Evolutionary conservation across 805 yeast species (phyloP).

Genomic region (Lachancea fermentati): DNA sequence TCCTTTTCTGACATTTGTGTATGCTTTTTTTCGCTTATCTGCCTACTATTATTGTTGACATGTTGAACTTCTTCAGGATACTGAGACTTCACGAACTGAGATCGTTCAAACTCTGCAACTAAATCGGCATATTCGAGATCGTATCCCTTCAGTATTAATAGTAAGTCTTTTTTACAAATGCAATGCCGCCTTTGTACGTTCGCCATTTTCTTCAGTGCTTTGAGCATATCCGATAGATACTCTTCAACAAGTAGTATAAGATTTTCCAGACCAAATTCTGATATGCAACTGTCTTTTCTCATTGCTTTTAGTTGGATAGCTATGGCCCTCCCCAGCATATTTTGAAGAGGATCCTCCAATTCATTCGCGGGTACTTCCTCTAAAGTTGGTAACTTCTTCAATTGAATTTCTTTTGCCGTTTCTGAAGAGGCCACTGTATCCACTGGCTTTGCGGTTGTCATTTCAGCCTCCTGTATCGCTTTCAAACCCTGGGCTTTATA

Average conservation of each 20-base stretch:
- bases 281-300: constrained; percentile 27
- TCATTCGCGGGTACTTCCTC: constrained; percentile 18
- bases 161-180: constrained; percentile 50
- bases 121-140: constrained; percentile 38
- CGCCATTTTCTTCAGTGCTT: constrained; percentile 43
- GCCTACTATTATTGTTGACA: constrained; percentile 8
- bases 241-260: constrained; percentile 33
- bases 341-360: constrained; percentile 18
- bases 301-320: constrained; percentile 34
- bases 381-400: constrained; percentile 15
- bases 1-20: constrained; percentile 7
- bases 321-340: constrained; percentile 30
- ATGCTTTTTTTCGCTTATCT: constrained; percentile 8
- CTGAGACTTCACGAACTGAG: constrained; percentile 18
- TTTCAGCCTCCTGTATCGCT: too few species aligned
- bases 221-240: constrained; percentile 36
- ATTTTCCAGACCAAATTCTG: constrained; percentile 36
- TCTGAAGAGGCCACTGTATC: neutral
- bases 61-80: constrained; percentile 12
- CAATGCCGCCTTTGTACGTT: constrained; percentile 54
- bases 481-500: too few species aligned
- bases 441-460: too few species aligned
- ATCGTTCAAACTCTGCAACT: constrained; percentile 31
- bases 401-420: constrained; percentile 1
- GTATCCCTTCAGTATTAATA: constrained; percentile 40